Percentiles rank a stretch among this genome's conserved stretches.
Conservation (phyloP, 805 yeast genomes). For the Pichia paraexigua region DNA sequence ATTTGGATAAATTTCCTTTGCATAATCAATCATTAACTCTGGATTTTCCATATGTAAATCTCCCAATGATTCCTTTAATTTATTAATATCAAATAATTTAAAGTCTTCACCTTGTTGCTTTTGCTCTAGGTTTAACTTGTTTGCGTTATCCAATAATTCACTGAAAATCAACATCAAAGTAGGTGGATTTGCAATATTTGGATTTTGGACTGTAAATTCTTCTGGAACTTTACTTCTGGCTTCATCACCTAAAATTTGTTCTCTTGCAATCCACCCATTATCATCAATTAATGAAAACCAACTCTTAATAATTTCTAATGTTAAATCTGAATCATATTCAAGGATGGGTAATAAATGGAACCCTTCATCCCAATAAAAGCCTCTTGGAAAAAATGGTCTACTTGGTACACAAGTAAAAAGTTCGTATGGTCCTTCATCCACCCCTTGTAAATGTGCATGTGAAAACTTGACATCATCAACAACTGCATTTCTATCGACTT, state of each 20-base stretch:
- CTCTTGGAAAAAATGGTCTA: conserved; percentile 90
- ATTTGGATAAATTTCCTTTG: conserved; percentile 64
- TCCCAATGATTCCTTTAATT: conserved; percentile 30
- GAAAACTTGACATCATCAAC: conserved; percentile 66
- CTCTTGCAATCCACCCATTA: conserved; percentile 96
- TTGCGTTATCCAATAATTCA: conserved; percentile 37
- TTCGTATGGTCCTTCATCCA: conserved; percentile 68
- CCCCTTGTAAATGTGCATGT: conserved; percentile 39
- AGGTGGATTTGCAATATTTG: conserved; percentile 91
- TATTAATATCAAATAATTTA: conserved; percentile 11
- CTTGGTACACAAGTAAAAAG: conserved; percentile 84
- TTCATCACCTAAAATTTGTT: conserved; percentile 87
- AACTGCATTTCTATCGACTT: conserved; percentile 66
- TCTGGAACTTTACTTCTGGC: conserved; percentile 81
- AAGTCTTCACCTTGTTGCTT: conserved; percentile 16
- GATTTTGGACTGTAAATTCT: conserved; percentile 79
- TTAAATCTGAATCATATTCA: conserved; percentile 77
- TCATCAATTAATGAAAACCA: conserved; percentile 86
- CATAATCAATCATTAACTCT: conserved; percentile 49
- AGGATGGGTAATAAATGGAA: conserved; percentile 80
- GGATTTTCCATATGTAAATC: conserved; percentile 50
- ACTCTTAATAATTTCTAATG: conserved; percentile 68
- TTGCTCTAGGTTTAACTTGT: conserved; percentile 4
- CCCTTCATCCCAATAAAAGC: conserved; percentile 98
- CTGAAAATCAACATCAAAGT: conserved; percentile 72